Percentiles rank a stretch among this genome's conserved stretches.
Conservation (phyloP, 164 flowering plant genomes). For the Chimonanthus praecox region DNA sequence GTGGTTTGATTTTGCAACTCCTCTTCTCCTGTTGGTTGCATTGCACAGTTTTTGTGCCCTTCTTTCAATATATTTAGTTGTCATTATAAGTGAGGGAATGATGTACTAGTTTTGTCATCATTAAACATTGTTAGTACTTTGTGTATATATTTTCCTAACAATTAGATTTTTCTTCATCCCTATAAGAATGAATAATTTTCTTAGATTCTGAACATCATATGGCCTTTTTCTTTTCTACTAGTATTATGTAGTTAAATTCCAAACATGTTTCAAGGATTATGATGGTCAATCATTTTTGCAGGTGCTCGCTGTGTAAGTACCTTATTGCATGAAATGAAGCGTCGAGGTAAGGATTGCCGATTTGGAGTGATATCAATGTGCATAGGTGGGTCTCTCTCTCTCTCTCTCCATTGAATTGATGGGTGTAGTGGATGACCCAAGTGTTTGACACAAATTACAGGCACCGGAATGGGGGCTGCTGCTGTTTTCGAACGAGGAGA, state of each 20-base stretch:
- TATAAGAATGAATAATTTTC: neutral
- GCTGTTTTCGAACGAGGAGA: conserved; percentile 95
- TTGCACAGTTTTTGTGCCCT: no score
- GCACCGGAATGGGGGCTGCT: conserved; percentile 98
- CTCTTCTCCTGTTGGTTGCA: no score
- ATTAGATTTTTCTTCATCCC: neutral
- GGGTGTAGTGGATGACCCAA: neutral
- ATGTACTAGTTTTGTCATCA: no score
- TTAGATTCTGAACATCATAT: neutral
- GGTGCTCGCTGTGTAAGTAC: conserved; percentile 97
- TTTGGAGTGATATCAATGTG: conserved; percentile 97
- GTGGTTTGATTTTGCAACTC: no score
- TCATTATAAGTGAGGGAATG: no score
- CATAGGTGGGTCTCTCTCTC: conserved; percentile 45
- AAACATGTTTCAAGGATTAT: neutral
- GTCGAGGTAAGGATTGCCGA: conserved; percentile 86
- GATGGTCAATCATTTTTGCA: conserved; percentile 13
- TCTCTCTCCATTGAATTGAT: neutral
- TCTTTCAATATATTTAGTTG: no score
- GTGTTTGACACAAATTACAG: conserved; percentile 27
- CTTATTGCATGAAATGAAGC: conserved; percentile 92
- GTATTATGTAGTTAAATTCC: neutral
- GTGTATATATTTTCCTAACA: no score
- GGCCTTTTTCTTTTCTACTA: neutral
- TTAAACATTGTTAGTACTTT: no score